A percentile compares a stretch with the other conserved stretches of the same genome.
Conservation (phyloP, 2,329 filamentous ascomycete genomes). For the Aspergillus jensenii region DNA sequence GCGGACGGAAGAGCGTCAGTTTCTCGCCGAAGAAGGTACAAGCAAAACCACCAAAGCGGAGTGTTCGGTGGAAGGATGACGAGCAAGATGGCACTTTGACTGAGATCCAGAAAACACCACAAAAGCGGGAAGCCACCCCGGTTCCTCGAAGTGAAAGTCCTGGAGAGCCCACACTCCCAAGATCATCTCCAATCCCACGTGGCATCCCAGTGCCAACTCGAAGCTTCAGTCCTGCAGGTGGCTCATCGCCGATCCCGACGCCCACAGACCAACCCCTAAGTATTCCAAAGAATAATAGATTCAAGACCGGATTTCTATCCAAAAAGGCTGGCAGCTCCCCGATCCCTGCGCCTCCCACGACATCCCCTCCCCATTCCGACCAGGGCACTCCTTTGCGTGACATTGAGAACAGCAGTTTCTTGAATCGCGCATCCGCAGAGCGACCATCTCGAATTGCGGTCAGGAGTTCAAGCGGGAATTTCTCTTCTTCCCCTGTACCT, state of each 20-base stretch:
- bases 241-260: constrained; percentile 58
- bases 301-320: constrained; percentile 84
- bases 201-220: constrained; percentile 43
- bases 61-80: constrained; percentile 90
- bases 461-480: constrained; percentile 40
- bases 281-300: constrained; percentile 68
- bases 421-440: constrained; percentile 48
- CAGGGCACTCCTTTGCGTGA: constrained; percentile 55
- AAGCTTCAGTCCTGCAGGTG: constrained; percentile 39
- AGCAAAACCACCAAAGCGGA: constrained; percentile 68
- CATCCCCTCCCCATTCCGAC: constrained; percentile 61
- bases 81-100: constrained; percentile 80
- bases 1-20: constrained; percentile 68
- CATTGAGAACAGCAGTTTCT: constrained; percentile 51
- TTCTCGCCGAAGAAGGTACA: constrained; percentile 73
- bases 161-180: constrained; percentile 49
- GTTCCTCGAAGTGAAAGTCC: constrained; percentile 49
- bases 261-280: constrained; percentile 61
- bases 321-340: constrained; percentile 68
- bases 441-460: constrained; percentile 39
- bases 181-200: constrained; percentile 51
- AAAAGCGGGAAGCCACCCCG: constrained; percentile 63
- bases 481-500: constrained; percentile 38
- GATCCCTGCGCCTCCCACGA: constrained; percentile 56
- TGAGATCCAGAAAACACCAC: constrained; percentile 88